A percentile compares a stretch with the other conserved stretches of the same genome.
Evolutionary conservation across 768 basidiomycete genomes (phyloP).

Genomic region (Collybia nuda): DNA sequence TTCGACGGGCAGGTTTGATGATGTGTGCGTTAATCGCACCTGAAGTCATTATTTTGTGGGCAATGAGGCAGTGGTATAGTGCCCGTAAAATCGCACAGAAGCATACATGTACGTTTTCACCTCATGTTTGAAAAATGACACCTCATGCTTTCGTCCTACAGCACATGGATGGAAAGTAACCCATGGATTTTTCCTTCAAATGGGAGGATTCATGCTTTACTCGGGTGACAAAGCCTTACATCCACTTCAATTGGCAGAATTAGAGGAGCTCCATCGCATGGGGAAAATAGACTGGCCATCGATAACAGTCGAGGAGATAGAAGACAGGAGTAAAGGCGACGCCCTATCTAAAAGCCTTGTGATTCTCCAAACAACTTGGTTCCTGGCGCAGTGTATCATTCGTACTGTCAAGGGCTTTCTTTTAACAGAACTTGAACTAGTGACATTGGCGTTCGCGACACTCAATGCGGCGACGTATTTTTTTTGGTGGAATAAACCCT

Average conservation of each 20-base stretch:
- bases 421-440: neutral
- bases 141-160: neutral
- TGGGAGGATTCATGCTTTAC: neutral
- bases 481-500: slow-evolving; percentile 2
- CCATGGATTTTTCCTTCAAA: neutral
- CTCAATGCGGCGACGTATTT: neutral
- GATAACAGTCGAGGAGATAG: neutral
- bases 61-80: slow-evolving; percentile 1
- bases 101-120: too few relatives aligned
- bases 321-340: neutral
- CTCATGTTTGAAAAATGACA: neutral
- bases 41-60: slow-evolving; percentile 1
- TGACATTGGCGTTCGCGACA: neutral
- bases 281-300: neutral
- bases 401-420: neutral
- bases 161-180: neutral
- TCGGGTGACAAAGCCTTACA: neutral
- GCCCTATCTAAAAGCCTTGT: neutral
- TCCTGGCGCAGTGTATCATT: neutral
- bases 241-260: neutral
- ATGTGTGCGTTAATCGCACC: neutral
- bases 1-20: neutral
- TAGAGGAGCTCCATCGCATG: neutral
- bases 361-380: neutral
- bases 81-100: neutral